Conservation (phyloP, 2,329 filamentous ascomycete species). For the Neophaeococcomyces aloes region DNA sequence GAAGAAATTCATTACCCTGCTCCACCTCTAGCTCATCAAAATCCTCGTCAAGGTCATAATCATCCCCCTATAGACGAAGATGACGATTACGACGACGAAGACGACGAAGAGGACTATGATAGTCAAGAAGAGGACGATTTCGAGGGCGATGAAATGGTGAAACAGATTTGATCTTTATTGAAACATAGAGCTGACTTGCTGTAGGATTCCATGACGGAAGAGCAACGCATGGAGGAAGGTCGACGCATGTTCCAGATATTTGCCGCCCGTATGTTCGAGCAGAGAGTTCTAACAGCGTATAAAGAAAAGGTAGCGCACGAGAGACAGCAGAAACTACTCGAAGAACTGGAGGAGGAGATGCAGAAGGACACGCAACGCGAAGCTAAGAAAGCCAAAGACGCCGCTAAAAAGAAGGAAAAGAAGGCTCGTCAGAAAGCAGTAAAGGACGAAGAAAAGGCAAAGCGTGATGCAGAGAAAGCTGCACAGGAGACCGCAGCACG, state of each 20-base stretch:
- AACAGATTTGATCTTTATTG: slow-evolving; percentile 12
- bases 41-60: slow-evolving; percentile 59
- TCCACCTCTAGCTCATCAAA: slow-evolving; percentile 46
- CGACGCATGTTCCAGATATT: slow-evolving; percentile 99
- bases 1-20: slow-evolving; percentile 69
- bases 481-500: slow-evolving; percentile 71
- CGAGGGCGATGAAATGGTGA: slow-evolving; percentile 56
- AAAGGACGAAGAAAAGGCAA: slow-evolving; percentile 81
- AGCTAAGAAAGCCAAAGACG: slow-evolving; percentile 86
- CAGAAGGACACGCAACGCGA: slow-evolving; percentile 66
- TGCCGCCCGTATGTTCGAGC: slow-evolving; percentile 97
- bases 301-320: slow-evolving; percentile 92
- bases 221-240: slow-evolving; percentile 98
- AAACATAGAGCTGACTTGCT: slow-evolving; percentile 28
- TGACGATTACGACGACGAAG: slow-evolving; percentile 63
- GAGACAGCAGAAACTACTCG: slow-evolving; percentile 77
- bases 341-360: slow-evolving; percentile 81
- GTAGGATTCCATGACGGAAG: slow-evolving; percentile 92
- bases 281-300: slow-evolving; percentile 92
- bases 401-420: slow-evolving; percentile 91
- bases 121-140: slow-evolving; percentile 55
- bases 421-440: slow-evolving; percentile 78
- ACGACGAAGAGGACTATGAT: slow-evolving; percentile 58
- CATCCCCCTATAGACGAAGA: slow-evolving; percentile 66
- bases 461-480: slow-evolving; percentile 76